Evolutionary conservation across 345 rosid species (phyloP), one percentile per base, ranked within the genome.

Genomic region (Capsella bursapastoris): DNA sequence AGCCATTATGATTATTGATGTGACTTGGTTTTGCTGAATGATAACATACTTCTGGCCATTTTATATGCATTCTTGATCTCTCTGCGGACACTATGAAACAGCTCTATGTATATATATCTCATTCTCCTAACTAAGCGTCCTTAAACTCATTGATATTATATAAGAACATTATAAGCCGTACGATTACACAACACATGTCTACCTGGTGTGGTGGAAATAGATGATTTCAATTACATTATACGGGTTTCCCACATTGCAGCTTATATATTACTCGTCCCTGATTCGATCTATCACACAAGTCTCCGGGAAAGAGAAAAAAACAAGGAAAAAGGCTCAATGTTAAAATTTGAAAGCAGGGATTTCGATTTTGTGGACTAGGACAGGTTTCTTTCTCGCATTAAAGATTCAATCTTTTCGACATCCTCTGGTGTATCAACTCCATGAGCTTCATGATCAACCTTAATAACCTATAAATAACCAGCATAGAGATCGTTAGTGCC

Each of bases 381-480:
- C 35, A 95, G 32, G 84, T 89, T 90, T 55, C 81, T 80, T 71
- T 89, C 92, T 0, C 82, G 86, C 96, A 95, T 90, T 29, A 84
- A 80, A 52, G 89, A 81, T 84, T 95, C 99, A 5, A 92, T 86
- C 82, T 92, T 92, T 59, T 81, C 90, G 29, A 90, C 88, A 61
- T 92, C 97, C 62, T 95, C 96, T 0, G 91, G 97, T 55, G 78
- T 61, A 76, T 91, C 97, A 47, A 94, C 92, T 25, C 98, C 97
- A 38, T 94, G 97, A 57, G 97, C 97, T 60, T 91, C 96, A 28
- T 91, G 93, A 22, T 92, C 90, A 27, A 95, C 97, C 82, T 90
- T 92, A 59, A 95, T 95, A 18, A 95, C 97, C 96, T 95, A 84
- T 75, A 69, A 37, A 27, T 49, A 64, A 48, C 18, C 66, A 22